phyloP scores from a whole-genome alignment of 2,329 filamentous ascomycete species.

The Scedosporium dehoogii region DNA sequence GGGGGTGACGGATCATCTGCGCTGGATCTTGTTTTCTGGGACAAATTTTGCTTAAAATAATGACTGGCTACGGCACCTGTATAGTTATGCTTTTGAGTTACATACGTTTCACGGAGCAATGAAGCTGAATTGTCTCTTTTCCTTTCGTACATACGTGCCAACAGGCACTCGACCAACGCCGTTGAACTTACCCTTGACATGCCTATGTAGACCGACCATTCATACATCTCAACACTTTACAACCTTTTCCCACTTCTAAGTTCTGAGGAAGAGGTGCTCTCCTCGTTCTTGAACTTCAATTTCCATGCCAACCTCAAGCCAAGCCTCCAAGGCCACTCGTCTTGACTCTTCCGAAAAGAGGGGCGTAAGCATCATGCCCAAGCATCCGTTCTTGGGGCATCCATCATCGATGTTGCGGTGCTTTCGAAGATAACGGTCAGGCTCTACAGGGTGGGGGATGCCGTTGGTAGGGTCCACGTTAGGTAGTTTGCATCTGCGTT shows the following conservation, averaged over 20 bases:
- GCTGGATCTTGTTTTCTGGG: not conserved
- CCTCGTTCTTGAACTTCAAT: slow-evolving; percentile 38
- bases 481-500: slow-evolving; percentile 52
- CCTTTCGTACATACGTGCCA: not conserved
- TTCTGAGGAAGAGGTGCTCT: slow-evolving; percentile 26
- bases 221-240: not conserved
- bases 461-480: slow-evolving; percentile 58
- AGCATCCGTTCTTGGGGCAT: slow-evolving; percentile 42
- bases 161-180: too few species aligned
- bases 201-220: not conserved
- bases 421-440: slow-evolving; percentile 47
- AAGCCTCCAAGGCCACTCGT: slow-evolving; percentile 26
- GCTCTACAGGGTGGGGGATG: slow-evolving; percentile 42
- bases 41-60: not conserved
- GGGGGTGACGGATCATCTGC: not conserved
- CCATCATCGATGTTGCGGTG: slow-evolving; percentile 52
- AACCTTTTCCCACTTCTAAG: not conserved
- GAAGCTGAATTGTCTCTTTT: slow-evolving; percentile 1
- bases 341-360: slow-evolving; percentile 28
- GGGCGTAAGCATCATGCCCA: slow-evolving; percentile 59
- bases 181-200: not conserved
- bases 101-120: not conserved
- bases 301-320: slow-evolving; percentile 46
- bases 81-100: not conserved
- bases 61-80: not conserved